A percentile compares a stretch with the other conserved stretches of the same genome.
Evolutionary conservation across 116 monocot species (phyloP).

Genomic region (Papilionanthe hybrid): DNA sequence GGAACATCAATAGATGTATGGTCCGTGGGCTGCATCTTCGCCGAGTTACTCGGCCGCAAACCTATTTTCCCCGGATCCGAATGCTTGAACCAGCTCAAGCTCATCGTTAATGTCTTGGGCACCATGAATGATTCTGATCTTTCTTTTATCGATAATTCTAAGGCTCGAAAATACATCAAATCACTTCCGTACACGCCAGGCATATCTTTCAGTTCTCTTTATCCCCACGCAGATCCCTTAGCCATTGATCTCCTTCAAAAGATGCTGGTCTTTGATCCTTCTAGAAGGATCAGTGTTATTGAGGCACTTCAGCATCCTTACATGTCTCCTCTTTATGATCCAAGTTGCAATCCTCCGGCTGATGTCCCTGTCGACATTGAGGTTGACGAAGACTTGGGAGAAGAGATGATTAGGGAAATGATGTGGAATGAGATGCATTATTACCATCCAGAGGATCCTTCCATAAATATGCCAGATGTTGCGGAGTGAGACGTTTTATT

Average conservation of each 20-base stretch:
- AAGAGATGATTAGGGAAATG: conserved; percentile 34
- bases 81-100: conserved; percentile 41
- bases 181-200: conserved; percentile 33
- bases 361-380: conserved; percentile 29
- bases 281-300: conserved; percentile 31
- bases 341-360: conserved; percentile 30
- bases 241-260: conserved; percentile 34
- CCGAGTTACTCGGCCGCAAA: conserved; percentile 40
- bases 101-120: conserved; percentile 38
- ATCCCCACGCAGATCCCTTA: conserved; percentile 32
- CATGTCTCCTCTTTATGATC: conserved; percentile 34
- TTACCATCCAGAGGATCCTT: conserved; percentile 31
- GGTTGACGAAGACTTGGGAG: conserved; percentile 35
- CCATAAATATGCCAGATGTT: background rate
- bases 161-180: conserved; percentile 32
- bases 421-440: conserved; percentile 39
- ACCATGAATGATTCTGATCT: conserved; percentile 30
- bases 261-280: conserved; percentile 40
- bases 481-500: conserved; percentile 2
- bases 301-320: conserved; percentile 36
- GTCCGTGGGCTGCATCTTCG: conserved; percentile 48
- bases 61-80: conserved; percentile 40
- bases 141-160: conserved; percentile 31
- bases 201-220: conserved; percentile 22
- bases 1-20: conserved; percentile 42